Base-by-base conservation (phyloP, 305 asterid species). In the Plantago rigida region DNA sequence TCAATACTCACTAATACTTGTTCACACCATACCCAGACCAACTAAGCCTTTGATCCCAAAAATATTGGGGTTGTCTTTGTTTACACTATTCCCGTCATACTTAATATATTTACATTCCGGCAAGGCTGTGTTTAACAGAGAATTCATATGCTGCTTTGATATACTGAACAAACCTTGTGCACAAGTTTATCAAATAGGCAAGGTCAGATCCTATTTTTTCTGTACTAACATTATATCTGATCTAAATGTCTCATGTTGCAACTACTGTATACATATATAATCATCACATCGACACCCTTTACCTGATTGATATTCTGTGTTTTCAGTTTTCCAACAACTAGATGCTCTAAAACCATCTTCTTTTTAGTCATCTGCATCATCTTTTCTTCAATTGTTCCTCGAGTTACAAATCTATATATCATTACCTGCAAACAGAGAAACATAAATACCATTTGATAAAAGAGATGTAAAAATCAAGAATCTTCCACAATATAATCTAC, bases 351-450 rank as follows among this genome's bases (percentile, higher is more conserved):
- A 73, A 92, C 82, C 99, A 92, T 92, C 84, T 92, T 92, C 82
- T 92, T 89, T 77, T 92, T 85, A 12, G 97, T 92, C 95, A 89
- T 82, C 70, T 92, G 89, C 97, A 92, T 89, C 99, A 92, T 92
- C 72, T 97, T 82, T 79, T 89, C 99, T 73, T 92, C 99, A 73
- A 92, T 92, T 59, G 95, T 86, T 66, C 95, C 97, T 76, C 96
- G 83, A 34, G 89, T 59, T 68, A 92, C 62, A 65, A 89, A 87
- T 56, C 99, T 82, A 77, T 75, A 89, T 63, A 92, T 92, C 97
- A 92, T 83, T 31, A 92, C 99, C 99, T 92, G 84, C 73, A 81
- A 36, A 63, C 44, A 67, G 50, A 63, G 52, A 69, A 58, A 71
- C 56, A 53, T 67, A 56, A 49, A 57, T 4, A 60, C 56, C 64